Percentiles rank a stretch among this genome's conserved stretches.
These are phyloP conservation scores for Calonectria hawksworthii DNA, from an alignment of 2,329 filamentous ascomycete genomes.

Conservation along the genomic window DNA sequence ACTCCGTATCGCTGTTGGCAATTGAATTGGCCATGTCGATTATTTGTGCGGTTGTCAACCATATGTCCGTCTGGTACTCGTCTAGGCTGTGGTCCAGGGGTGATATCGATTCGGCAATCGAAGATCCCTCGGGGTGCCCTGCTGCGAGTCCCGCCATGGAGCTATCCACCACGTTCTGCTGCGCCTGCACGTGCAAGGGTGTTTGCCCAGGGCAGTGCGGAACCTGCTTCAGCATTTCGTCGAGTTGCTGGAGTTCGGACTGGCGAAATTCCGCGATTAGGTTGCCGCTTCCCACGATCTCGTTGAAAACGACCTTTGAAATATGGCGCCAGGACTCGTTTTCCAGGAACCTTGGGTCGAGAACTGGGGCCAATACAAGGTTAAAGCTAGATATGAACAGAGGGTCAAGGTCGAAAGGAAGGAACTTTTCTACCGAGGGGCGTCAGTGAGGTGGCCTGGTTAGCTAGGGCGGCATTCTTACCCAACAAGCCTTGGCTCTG, in stretches of 20 bases:
- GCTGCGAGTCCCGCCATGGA: neutral
- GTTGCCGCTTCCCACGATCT: constrained; percentile 62
- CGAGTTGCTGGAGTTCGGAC: constrained; percentile 61
- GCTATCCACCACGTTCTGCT: constrained; percentile 27
- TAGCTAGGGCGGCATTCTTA: constrained; percentile 41
- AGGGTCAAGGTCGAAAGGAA: constrained; percentile 62
- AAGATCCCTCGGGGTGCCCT: neutral
- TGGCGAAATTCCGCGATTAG: constrained; percentile 59
- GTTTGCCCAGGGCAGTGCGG: constrained; percentile 26
- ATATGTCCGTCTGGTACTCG: constrained; percentile 47
- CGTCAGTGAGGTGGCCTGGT: neutral
- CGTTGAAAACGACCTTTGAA: constrained; percentile 59
- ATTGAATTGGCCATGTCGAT: constrained; percentile 64
- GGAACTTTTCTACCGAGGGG: constrained; percentile 57
- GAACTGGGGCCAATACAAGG: constrained; percentile 54
- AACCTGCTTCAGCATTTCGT: constrained; percentile 53
- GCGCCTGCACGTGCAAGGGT: constrained; percentile 20
- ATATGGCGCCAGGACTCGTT: constrained; percentile 57
- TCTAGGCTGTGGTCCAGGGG: constrained; percentile 38
- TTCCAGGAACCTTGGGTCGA: constrained; percentile 53
- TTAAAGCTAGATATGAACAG: constrained; percentile 60
- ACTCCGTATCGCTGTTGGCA: constrained; percentile 58
- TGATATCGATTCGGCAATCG: constrained; percentile 26
- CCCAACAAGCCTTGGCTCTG: constrained; percentile 62
- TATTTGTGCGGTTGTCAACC: constrained; percentile 60